Conservation (phyloP, 345 rosid genomes). For the Jatropha curcas region DNA sequence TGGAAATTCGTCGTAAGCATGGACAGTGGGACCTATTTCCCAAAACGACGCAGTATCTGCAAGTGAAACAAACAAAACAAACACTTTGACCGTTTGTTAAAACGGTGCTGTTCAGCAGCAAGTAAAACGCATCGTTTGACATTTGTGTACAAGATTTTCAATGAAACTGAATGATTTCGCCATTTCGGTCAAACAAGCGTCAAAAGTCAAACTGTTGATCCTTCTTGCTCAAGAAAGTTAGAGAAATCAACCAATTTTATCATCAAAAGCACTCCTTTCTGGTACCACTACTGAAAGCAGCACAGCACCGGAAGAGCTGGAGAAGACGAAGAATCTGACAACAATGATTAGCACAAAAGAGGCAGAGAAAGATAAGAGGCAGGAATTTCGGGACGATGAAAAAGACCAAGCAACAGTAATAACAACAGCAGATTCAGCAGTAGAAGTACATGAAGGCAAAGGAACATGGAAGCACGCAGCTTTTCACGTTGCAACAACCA, state of each 20-base stretch:
- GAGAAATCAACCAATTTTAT: neutral
- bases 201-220: neutral
- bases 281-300: neutral
- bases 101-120: too few relatives aligned
- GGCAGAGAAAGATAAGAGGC: neutral
- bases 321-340: neutral
- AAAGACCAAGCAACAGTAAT: conserved; percentile 2
- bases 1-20: neutral
- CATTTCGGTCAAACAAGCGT: neutral
- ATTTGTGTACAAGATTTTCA: too few relatives aligned
- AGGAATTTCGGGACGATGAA: neutral
- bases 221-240: neutral
- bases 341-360: neutral
- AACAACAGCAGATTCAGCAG: conserved; percentile 6
- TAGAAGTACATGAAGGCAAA: conserved; percentile 27
- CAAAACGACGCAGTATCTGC: neutral
- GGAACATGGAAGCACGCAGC: conserved; percentile 63
- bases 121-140: too few relatives aligned
- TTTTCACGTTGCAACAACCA: conserved; percentile 58
- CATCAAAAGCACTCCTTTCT: neutral
- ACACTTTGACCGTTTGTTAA: too few relatives aligned
- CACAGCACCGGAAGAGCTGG: neutral
- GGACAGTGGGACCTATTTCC: neutral
- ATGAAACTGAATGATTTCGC: neutral
- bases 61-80: too few relatives aligned